Base-by-base conservation (phyloP, 2,329 filamentous ascomycete genomes). In the Colletotrichum sojae region DNA sequence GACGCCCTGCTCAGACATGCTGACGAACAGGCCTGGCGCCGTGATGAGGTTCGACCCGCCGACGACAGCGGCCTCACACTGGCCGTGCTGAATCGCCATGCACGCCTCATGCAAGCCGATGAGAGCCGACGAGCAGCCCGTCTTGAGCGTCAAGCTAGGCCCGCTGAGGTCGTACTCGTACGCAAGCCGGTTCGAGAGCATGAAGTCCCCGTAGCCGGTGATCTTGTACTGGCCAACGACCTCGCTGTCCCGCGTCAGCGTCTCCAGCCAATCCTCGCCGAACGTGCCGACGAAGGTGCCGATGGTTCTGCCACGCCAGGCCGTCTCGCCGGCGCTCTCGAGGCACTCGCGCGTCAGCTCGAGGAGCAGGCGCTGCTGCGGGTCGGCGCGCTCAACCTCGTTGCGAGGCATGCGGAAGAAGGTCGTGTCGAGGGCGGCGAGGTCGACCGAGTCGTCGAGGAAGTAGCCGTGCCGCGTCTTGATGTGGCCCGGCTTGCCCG, bases 61-160 rank as follows among this genome's bases (percentile, higher is more conserved):
- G 1, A 82, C 80, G 25, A 82, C 27, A 1, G 78, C 80, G 1
- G 70, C 61, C 0, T 67, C 56, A 16, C 73, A 75, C 5, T 78
- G 75, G 1, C 79, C 76, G 5, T 51, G 63, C 5, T 60, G 66
- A 6, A 82, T 71, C 6, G 73, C 71, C 27, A 72, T 67, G 56
- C 76, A 78, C 0, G 80, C 81, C 13, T 75, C 72, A 56, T 82
- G 73, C 1, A 83, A 71, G 2, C 72, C 75, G 0, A 76, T 67
- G 2, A 82, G 54, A 1, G 75, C 70, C 0, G 78, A 74, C 0
- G 80, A 81, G 57, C 81, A 83, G 1, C 74, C 80, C 1, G 80
- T 81, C 5, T 78, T 72, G 20, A 82, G 70, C 1, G 75, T 77
- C 69, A 81, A 72, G 27, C 78, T 76, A 0, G 79, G 78, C 0